phyloP scores from a whole-genome alignment of 2,329 filamentous ascomycete genomes.

The Aspergillus sergii region DNA sequence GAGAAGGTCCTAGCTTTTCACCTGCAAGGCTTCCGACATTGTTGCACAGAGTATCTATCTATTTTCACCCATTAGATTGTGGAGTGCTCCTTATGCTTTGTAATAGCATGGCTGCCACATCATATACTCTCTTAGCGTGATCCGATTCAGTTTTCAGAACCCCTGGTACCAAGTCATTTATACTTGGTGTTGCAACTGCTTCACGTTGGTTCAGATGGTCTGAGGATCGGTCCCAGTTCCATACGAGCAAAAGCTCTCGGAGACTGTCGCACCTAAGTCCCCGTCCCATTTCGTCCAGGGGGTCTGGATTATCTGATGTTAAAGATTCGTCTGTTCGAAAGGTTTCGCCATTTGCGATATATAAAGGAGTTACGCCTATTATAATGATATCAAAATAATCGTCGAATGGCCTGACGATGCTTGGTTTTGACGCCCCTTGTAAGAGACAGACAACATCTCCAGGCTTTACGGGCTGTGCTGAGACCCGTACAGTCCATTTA shows the following conservation, averaged over 20 bases:
- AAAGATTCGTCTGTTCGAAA: no score
- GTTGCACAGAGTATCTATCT: not conserved
- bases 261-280: not conserved
- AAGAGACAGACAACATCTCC: constrained; percentile 2
- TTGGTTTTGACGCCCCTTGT: not conserved
- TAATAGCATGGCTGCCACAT: not conserved
- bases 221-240: not conserved
- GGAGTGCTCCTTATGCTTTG: not conserved
- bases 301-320: not conserved
- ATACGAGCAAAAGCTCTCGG: not conserved
- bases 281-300: not conserved
- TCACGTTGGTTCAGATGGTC: not conserved
- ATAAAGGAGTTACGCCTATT: not conserved
- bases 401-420: not conserved
- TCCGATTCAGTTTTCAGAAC: not conserved
- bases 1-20: not conserved
- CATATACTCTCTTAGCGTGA: not conserved
- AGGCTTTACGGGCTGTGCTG: not conserved
- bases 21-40: not conserved
- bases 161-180: not conserved
- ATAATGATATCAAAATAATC: not conserved
- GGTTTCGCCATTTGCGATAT: not conserved
- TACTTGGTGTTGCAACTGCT: not conserved
- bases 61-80: not conserved
- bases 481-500: not conserved